Base-by-base conservation (phyloP, 1,284 basidiomycete genomes). In the Pisolithus thermaeus region DNA sequence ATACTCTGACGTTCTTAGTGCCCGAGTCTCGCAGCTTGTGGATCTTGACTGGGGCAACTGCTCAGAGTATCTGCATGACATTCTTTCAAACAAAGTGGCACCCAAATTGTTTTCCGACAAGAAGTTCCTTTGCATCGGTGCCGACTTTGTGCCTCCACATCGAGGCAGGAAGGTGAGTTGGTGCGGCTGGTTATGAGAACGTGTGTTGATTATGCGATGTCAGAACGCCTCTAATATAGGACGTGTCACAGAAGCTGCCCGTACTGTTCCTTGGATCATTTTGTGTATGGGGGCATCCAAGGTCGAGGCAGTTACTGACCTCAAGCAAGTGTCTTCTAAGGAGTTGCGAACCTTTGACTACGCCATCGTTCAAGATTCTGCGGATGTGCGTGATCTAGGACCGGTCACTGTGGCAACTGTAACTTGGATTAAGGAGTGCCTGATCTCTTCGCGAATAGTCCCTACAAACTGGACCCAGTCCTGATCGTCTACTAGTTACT, bases 401-500 rank as follows among this genome's bases (percentile, higher is more conserved):
- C 64, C 59, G 6, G 70, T 59, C 28, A 65, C 65, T 23, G 64
- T 73, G 30, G 78, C 79, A 5, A 70, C 77, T 52, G 79, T 87
- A 62, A 64, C 66, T 22, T 93, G 90, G 90, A 78, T 94, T 44
- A 94, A 93, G 66, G 81, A 90, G 48, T 90, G 87, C 60, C 70
- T 94, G 38, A 79, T 90, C 36, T 63, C 64, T 37, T 63, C 63
- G n/a, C 65, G 68, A 14, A 42, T 66, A n/a, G 50, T 47, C 9
- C 23, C 14, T 16, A 56, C 60, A 2, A 51, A 52, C 39, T 45
- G 23, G 42, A 28, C 23, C 12, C 42, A 43, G 25, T 42, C 22
- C 46, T 44, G 46, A 51, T 53, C 39, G 49, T 28, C 37, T 38
- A 18, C 43, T 14, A 3, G 8, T 36, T 7, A 36, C 32, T 38